Percentiles rank a stretch among this genome's conserved stretches.
Evolutionary conservation across 2,329 filamentous ascomycete species (phyloP).

Genomic region (Ascochyta koolunga): DNA sequence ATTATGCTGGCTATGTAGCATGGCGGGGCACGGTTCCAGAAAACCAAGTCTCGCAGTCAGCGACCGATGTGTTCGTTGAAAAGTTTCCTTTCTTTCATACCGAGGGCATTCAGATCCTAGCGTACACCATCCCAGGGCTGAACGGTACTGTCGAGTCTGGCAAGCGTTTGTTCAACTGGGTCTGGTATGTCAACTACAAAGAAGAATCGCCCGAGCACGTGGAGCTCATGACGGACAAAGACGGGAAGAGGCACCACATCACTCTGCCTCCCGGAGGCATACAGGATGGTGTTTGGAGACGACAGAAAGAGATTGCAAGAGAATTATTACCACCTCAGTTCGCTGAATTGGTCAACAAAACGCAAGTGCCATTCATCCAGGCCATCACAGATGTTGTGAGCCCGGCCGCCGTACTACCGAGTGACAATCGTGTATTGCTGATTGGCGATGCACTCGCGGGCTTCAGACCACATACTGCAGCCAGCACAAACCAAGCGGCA

Average conservation of each 20-base stretch:
- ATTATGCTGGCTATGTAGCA: slow-evolving; percentile 36
- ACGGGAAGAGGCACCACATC: slow-evolving; percentile 48
- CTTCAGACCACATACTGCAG: slow-evolving; percentile 53
- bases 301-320: slow-evolving; percentile 38
- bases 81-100: slow-evolving; percentile 30
- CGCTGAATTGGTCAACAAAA: slow-evolving; percentile 49
- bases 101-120: slow-evolving; percentile 24
- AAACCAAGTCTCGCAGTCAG: slow-evolving; percentile 18
- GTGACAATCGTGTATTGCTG: slow-evolving; percentile 50
- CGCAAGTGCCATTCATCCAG: slow-evolving; percentile 51
- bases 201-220: slow-evolving; percentile 45
- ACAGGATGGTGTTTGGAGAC: slow-evolving; percentile 44
- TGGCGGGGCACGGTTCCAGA: slow-evolving; percentile 38
- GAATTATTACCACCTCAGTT: slow-evolving; percentile 46
- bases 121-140: slow-evolving; percentile 52
- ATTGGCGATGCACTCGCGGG: slow-evolving; percentile 55
- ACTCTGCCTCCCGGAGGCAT: slow-evolving; percentile 52
- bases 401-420: slow-evolving; percentile 38
- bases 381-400: slow-evolving; percentile 52
- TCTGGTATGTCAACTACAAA: slow-evolving; percentile 53
- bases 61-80: slow-evolving; percentile 23
- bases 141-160: slow-evolving; percentile 46
- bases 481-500: slow-evolving; percentile 55
- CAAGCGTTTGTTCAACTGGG: slow-evolving; percentile 53
- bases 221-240: slow-evolving; percentile 52